phyloP scores from a whole-genome alignment of 441 rosid genomes.

The Croton setiger region DNA sequence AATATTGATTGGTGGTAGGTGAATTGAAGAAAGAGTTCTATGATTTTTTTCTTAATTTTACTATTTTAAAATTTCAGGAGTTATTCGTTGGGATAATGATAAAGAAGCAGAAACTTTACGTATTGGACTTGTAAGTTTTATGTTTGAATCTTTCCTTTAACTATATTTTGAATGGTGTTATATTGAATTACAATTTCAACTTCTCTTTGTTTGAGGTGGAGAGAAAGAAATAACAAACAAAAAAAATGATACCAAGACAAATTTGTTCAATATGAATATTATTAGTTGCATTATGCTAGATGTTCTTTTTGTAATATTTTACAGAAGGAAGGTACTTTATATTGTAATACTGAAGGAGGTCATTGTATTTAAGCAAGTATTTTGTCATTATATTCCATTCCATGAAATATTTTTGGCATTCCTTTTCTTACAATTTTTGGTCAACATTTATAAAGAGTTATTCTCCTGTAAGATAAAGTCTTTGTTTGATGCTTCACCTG shows the following conservation, averaged over 20 bases:
- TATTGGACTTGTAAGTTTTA: slow-evolving; percentile 70
- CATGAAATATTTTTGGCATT: neutral
- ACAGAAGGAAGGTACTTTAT: neutral
- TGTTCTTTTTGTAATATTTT: neutral
- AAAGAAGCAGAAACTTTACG: slow-evolving; percentile 80
- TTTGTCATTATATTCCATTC: neutral
- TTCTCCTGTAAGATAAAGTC: neutral
- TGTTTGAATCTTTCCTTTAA: neutral
- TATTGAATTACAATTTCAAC: neutral
- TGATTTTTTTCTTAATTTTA: neutral
- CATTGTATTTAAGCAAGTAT: neutral
- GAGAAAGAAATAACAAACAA: neutral
- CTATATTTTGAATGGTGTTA: neutral
- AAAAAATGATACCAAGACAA: neutral
- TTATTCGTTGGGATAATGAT: slow-evolving; percentile 60
- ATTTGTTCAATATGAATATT: neutral
- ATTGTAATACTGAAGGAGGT: neutral
- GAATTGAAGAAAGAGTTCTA: neutral
- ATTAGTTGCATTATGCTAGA: neutral
- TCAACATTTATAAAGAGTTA: neutral
- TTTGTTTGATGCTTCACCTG: no score
- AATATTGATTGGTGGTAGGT: neutral
- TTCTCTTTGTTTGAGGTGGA: neutral
- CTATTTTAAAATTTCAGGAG: slow-evolving; percentile 45
- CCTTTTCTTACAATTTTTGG: neutral